Evolutionary conservation across 768 basidiomycete genomes (phyloP), one percentile per base, ranked within the genome.

Genomic region (Kockovaella imperatae): DNA sequence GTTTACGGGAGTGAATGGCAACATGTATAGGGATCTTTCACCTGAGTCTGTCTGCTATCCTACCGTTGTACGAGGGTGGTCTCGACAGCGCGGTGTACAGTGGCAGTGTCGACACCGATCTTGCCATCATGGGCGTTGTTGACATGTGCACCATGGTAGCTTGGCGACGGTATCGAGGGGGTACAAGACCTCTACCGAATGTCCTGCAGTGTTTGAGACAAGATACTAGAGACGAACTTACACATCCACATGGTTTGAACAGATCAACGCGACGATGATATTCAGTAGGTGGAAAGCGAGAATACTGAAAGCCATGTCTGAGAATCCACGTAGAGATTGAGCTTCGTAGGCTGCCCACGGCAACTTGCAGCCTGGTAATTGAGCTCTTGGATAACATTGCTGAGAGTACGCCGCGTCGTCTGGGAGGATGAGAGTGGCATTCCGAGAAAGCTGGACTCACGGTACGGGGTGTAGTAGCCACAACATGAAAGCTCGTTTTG

Each of bases 341-440:
- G 70, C 70, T 66, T 84, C 80, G 64, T 81, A 81, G 6, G 69
- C 70, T 44, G 74, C 73, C 32, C 85, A 77, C 44, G 73, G 73
- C 20, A 76, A 77, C 67, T 82, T 83, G 68, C 84, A 86, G 2
- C 83, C 84, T 11, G 83, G 80, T 3, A 85, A 73, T 4, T 75
- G 64, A 13, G 82, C 75, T 17, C 82, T 76, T 2, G 79, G 72
- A 62, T 81, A 83, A 63, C 84, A 86, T 30, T 72, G 72, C 41
- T 71, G 73, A 43, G 80, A 81, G 26, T 78, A 75, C 0, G 76
- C 74, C 3, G 79, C 79, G 42, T 79, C 79, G 67, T 85, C 68
- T 69, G 48, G 25, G 25, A 26, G 25, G 31, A 29, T 10, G 21
- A 34, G 20, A 46, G 4, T n/a, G 40, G 26, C 4, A 15, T 14